These are phyloP conservation scores for Lepidopterella palustris DNA, from an alignment of 495 filamentous ascomycete species.

Conservation along the genomic window DNA sequence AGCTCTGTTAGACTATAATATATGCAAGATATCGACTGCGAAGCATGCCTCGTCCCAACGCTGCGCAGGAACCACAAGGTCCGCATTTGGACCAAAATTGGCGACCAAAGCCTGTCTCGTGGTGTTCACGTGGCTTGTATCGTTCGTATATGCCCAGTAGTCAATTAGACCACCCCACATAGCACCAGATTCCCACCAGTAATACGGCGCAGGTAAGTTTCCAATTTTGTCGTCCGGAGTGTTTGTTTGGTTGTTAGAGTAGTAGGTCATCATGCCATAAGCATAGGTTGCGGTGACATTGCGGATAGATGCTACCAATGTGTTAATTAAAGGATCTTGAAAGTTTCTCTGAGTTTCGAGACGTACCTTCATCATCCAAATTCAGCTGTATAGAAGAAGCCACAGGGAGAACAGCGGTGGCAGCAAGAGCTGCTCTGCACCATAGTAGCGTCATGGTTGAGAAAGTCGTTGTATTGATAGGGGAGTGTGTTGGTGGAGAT, in stretches of 20 bases:
- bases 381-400: conserved; percentile 35
- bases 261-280: conserved; percentile 43
- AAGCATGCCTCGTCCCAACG: conserved; percentile 22
- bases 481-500: background rate
- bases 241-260: conserved; percentile 22
- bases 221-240: conserved; percentile 14
- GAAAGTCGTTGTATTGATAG: background rate
- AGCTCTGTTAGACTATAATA: conserved; percentile 1
- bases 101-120: conserved; percentile 33
- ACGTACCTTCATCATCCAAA: conserved; percentile 39
- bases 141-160: conserved; percentile 30
- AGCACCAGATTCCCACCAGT: conserved; percentile 39
- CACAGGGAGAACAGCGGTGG: conserved; percentile 21
- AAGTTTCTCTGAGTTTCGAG: background rate
- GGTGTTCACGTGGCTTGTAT: conserved; percentile 32
- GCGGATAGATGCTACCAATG: conserved; percentile 42
- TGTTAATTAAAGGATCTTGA: background rate
- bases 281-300: conserved; percentile 46
- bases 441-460: conserved; percentile 15
- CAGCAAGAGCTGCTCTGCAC: conserved; percentile 5
- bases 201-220: conserved; percentile 35
- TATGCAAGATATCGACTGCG: background rate
- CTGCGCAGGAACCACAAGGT: conserved; percentile 32
- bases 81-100: conserved; percentile 35
- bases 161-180: conserved; percentile 30